Evolutionary conservation across 208 protist genomes (phyloP).

Genomic region (Phytomonas sp.): DNA sequence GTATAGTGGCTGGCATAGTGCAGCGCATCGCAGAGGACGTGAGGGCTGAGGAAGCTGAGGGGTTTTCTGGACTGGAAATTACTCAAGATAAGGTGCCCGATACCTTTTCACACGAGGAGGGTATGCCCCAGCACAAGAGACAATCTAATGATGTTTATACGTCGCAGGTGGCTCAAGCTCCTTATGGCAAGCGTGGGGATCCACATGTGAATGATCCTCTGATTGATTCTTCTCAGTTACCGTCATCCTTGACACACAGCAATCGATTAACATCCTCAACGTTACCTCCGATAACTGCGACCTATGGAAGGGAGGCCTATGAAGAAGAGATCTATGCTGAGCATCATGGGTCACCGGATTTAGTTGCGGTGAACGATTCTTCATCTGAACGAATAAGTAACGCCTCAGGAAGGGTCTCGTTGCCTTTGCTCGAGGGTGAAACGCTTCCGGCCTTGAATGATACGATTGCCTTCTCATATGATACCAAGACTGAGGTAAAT

Average conservation of each 20-base stretch:
- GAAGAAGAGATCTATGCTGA: background rate
- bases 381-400: background rate
- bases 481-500: background rate
- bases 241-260: background rate
- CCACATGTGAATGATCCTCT: background rate
- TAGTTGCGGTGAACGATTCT: background rate
- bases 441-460: background rate
- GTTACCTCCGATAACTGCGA: background rate
- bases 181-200: background rate
- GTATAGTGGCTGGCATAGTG: background rate
- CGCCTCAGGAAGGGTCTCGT: background rate
- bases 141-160: background rate
- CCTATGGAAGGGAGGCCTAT: background rate
- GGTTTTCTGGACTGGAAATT: background rate
- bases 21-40: background rate
- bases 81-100: background rate
- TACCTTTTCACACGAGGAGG: background rate
- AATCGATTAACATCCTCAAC: background rate
- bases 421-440: background rate
- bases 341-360: background rate
- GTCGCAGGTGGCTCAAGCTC: background rate
- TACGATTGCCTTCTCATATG: background rate
- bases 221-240: background rate
- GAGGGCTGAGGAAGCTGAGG: background rate
- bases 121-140: background rate